A percentile compares a stretch with the other conserved stretches of the same genome.
Conservation (phyloP, 345 rosid genomes). For the Corymbia maculata region DNA sequence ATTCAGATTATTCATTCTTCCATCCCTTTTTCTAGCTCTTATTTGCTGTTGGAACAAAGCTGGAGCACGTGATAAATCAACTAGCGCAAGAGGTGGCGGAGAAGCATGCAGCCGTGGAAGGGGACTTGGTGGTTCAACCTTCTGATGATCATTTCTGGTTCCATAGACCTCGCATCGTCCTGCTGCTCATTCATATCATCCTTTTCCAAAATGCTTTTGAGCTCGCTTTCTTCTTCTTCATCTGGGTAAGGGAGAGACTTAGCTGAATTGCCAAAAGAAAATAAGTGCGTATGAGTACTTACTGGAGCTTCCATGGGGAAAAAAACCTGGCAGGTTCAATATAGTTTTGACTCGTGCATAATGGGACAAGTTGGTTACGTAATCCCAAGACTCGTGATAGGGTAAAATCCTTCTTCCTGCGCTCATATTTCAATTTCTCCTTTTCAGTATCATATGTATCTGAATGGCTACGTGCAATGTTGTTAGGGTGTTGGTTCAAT, state of each 20-base stretch:
- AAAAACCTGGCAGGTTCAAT: conserved; percentile 46
- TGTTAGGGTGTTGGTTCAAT: conserved; percentile 52
- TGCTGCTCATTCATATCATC: conserved; percentile 61
- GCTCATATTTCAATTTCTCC: neutral
- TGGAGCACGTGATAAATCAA: conserved; percentile 66
- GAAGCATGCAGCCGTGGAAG: conserved; percentile 55
- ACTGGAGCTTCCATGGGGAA: neutral
- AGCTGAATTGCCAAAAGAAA: neutral
- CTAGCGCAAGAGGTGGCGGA: conserved; percentile 69
- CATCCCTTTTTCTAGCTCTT: conserved; percentile 35
- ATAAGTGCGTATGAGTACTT: neutral
- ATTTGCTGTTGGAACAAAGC: conserved; percentile 65
- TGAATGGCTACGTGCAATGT: neutral
- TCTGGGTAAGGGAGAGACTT: conserved; percentile 35
- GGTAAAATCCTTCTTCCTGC: conserved; percentile 29
- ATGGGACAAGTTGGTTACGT: conserved; percentile 44
- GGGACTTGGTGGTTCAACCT: conserved; percentile 67
- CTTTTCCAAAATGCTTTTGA: conserved; percentile 88
- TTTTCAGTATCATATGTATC: neutral
- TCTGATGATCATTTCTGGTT: conserved; percentile 83
- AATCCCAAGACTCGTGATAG: conserved; percentile 59
- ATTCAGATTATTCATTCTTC: neutral
- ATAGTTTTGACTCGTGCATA: conserved; percentile 64
- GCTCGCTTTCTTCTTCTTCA: conserved; percentile 68
- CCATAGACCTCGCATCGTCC: conserved; percentile 39